phyloP scores from a whole-genome alignment of 129 eudicot species.

The Flaveria brownii region DNA sequence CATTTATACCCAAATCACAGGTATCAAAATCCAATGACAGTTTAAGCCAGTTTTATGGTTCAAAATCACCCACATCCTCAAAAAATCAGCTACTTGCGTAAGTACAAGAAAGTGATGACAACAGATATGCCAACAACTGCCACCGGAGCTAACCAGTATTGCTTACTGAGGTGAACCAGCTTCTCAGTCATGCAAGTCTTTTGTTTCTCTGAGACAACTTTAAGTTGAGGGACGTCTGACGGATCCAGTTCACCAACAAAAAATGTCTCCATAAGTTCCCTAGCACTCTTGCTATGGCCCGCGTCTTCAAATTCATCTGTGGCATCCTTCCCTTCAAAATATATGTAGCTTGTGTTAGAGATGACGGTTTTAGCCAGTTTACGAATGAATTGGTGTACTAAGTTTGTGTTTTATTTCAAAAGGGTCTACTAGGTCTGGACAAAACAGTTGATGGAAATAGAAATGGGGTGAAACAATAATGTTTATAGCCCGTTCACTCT shows the following conservation, averaged over 20 bases:
- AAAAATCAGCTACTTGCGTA: conserved; percentile 41
- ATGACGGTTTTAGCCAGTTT: background rate
- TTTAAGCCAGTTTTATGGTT: conserved; percentile 10
- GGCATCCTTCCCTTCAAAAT: conserved; percentile 76
- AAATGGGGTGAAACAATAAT: background rate
- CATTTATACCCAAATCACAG: conserved; percentile 29
- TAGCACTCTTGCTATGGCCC: conserved; percentile 86
- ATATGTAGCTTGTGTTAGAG: conserved; percentile 4
- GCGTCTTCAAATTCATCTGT: conserved; percentile 99
- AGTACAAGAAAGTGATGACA: conserved; percentile 53
- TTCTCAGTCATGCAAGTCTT: conserved; percentile 37
- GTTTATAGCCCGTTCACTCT: background rate
- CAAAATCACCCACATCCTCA: conserved; percentile 14
- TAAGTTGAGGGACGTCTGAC: conserved; percentile 56
- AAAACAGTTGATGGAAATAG: background rate
- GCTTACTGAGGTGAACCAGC: conserved; percentile 52
- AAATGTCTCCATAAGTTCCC: conserved; percentile 70
- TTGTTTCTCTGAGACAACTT: conserved; percentile 46
- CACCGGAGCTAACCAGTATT: conserved; percentile 68
- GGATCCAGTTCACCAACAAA: conserved; percentile 80
- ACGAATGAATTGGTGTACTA: background rate
- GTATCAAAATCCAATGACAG: conserved; percentile 25
- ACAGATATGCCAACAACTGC: conserved; percentile 63
- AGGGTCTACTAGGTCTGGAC: background rate
- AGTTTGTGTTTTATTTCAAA: background rate